Conservation (phyloP, 2,329 filamentous ascomycete species). For the Scortechinia acanthostroma region DNA sequence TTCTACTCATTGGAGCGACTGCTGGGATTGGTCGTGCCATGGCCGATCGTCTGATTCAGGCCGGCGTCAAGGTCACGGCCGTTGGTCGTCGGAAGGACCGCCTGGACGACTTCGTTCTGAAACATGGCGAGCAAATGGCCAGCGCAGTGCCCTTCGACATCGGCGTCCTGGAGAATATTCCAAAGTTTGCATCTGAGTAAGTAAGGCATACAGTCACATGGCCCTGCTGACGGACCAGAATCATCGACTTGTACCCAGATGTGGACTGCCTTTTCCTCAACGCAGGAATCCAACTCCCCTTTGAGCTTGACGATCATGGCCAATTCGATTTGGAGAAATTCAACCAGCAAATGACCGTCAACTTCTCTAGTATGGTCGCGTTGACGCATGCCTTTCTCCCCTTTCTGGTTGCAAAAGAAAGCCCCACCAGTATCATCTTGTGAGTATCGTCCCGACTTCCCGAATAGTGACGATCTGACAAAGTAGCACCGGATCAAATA, state of each 20-base stretch:
- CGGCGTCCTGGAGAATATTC: background rate
- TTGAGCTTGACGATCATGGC: conserved; percentile 35
- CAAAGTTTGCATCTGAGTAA: no score
- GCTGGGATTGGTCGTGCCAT: background rate
- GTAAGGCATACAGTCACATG: no score
- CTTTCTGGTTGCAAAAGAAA: no score
- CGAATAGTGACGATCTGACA: conserved; percentile 12
- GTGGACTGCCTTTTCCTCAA: conserved; percentile 51
- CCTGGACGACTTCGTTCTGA: background rate
- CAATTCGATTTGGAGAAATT: conserved; percentile 26
- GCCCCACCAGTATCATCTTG: no score
- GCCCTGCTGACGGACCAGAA: no score
- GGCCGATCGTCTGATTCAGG: background rate
- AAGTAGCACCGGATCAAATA: conserved; percentile 25
- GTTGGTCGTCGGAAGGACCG: background rate
- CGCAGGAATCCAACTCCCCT: conserved; percentile 40
- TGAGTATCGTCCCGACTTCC: no score
- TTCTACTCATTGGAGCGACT: background rate
- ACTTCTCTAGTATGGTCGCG: conserved; percentile 29
- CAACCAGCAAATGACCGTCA: conserved; percentile 26
- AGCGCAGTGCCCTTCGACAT: background rate
- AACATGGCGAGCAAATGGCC: background rate
- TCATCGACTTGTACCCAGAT: conserved; percentile 36
- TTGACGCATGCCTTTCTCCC: conserved; percentile 30
- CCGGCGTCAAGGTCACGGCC: background rate